Evolutionary conservation across 2,329 filamentous ascomycete species (phyloP).

Genomic region (Colletotrichum scovillei): DNA sequence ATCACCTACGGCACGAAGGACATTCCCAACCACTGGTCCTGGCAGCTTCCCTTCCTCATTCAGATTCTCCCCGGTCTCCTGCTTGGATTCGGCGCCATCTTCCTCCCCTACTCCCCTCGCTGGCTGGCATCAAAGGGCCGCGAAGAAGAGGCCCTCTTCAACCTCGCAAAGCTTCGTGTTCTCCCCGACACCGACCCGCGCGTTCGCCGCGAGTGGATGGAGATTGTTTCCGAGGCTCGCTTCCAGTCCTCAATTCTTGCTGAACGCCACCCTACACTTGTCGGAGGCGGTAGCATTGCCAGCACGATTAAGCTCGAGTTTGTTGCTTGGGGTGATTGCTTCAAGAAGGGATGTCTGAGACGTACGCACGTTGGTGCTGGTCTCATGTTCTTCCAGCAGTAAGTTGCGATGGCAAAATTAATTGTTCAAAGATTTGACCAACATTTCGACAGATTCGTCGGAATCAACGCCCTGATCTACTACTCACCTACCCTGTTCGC

Average conservation of each 20-base stretch:
- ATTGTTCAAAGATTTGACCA: too few species aligned
- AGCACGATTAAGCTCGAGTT: conserved; percentile 58
- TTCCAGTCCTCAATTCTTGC: conserved; percentile 39
- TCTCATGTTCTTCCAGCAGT: conserved; percentile 68
- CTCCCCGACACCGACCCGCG: conserved; percentile 37
- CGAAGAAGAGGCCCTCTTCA: conserved; percentile 43
- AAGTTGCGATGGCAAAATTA: too few species aligned
- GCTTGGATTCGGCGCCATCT: conserved; percentile 40
- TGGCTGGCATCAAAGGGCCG: conserved; percentile 49
- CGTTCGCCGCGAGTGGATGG: conserved; percentile 37
- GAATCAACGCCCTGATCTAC: conserved; percentile 53
- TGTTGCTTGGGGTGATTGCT: conserved; percentile 60
- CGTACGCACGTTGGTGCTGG: conserved; percentile 57
- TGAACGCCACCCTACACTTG: conserved; percentile 47
- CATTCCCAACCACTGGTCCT: conserved; percentile 35
- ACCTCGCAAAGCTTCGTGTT: conserved; percentile 28
- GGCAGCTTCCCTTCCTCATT: conserved; percentile 46
- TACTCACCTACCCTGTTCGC: conserved; percentile 57
- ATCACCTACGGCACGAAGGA: conserved; percentile 41
- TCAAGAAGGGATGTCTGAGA: conserved; percentile 60
- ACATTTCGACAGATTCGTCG: background rate
- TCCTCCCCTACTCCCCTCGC: conserved; percentile 40
- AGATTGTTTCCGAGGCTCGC: conserved; percentile 35
- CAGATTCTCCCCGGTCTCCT: conserved; percentile 42
- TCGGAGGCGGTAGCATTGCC: conserved; percentile 44